Percentiles rank a stretch among this genome's conserved stretches.
Evolutionary conservation across 176 grass and related monocot genomes (phyloP).

Genomic region (Otatea glauca): DNA sequence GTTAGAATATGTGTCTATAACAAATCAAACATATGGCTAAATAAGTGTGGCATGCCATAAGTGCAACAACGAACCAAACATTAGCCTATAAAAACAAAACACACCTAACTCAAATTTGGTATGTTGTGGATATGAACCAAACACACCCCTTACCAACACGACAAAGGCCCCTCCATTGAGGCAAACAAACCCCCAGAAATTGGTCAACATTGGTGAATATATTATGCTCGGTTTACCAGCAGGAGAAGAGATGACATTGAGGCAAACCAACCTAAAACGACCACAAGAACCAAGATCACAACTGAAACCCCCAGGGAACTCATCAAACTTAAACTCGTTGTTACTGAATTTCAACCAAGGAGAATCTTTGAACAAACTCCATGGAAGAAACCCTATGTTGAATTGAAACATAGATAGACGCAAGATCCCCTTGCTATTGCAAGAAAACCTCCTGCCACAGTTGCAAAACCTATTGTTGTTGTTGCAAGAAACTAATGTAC

Average conservation of each 20-base stretch:
- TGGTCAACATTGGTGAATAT: neutral
- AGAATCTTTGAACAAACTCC: neutral
- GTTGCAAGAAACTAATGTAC: no score
- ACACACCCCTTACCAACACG: neutral
- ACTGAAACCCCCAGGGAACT: neutral
- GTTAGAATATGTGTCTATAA: no score
- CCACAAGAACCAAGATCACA: neutral
- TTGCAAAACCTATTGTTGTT: neutral
- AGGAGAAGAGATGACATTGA: conserved; percentile 22
- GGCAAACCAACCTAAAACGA: conserved; percentile 25
- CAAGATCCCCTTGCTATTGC: neutral
- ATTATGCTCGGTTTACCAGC: neutral
- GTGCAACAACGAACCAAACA: no score
- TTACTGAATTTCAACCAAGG: neutral
- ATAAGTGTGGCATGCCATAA: no score
- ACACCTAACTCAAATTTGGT: no score
- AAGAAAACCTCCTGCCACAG: neutral
- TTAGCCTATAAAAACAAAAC: no score
- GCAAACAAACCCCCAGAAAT: neutral
- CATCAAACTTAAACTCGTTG: neutral
- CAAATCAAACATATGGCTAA: no score
- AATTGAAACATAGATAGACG: neutral
- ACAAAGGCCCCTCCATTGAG: neutral
- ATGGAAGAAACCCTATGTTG: neutral
- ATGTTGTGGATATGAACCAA: no score